Evolutionary conservation across 768 basidiomycete genomes (phyloP).

Genomic region (Solioccasus polychromus): DNA sequence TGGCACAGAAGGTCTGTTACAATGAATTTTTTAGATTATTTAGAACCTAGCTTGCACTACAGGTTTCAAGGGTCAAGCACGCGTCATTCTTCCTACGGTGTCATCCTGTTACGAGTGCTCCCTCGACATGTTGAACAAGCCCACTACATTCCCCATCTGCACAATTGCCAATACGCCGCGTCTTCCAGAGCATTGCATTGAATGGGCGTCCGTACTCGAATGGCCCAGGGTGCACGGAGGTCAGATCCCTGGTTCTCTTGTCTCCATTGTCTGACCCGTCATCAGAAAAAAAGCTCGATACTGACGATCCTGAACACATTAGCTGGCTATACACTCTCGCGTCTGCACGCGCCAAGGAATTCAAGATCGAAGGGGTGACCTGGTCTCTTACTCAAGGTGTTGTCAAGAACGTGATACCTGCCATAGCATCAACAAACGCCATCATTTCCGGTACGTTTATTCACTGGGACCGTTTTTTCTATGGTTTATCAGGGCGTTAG

Average conservation of each 20-base stretch:
- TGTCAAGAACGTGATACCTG: conserved; percentile 99
- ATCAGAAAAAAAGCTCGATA: conserved; percentile 89
- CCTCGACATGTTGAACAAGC: conserved; percentile 97
- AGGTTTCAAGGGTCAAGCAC: conserved; percentile 99
- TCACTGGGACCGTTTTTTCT: neutral
- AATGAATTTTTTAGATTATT: neutral
- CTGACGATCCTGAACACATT: conserved; percentile 96
- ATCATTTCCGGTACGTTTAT: conserved; percentile 80
- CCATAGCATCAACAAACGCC: conserved; percentile 97
- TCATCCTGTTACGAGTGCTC: conserved; percentile 98
- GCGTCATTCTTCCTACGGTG: conserved; percentile 93
- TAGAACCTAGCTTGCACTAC: conserved; percentile 1
- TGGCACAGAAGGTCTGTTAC: conserved; percentile 83
- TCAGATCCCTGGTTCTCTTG: conserved; percentile 30
- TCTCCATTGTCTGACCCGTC: conserved; percentile 4
- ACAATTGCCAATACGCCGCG: conserved; percentile 99
- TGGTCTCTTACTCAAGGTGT: conserved; percentile 98
- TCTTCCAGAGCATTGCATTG: conserved; percentile 97
- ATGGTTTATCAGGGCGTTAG: conserved; percentile 37
- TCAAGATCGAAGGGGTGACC: conserved; percentile 97
- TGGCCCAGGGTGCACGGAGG: conserved; percentile 95
- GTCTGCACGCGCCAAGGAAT: conserved; percentile 80
- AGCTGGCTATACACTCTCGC: conserved; percentile 88
- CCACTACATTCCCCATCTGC: conserved; percentile 95
- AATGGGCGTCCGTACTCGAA: conserved; percentile 98